phyloP scores from a whole-genome alignment of 1,284 basidiomycete genomes.

The Marasmius sp. region DNA sequence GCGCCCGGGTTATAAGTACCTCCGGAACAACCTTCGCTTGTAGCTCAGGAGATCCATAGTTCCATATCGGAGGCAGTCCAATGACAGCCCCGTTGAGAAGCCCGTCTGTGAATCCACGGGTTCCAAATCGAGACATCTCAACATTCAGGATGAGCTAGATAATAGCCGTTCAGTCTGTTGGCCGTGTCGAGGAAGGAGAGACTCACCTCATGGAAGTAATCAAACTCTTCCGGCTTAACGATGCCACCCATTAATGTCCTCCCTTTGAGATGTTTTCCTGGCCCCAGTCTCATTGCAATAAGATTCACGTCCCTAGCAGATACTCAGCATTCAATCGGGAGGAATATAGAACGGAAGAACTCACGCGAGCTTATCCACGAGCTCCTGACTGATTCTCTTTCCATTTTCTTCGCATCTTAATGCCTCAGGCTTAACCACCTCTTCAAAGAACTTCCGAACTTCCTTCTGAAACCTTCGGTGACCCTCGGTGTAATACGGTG shows the following conservation, averaged over 20 bases:
- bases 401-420: slow-evolving; percentile 76
- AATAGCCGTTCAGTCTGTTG: slow-evolving; percentile 19
- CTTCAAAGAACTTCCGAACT: slow-evolving; percentile 62
- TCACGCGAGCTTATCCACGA: slow-evolving; percentile 74
- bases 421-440: slow-evolving; percentile 66
- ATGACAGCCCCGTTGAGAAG: slow-evolving; percentile 71
- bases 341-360: slow-evolving; percentile 19
- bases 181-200: not conserved
- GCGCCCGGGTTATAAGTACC: slow-evolving; percentile 21
- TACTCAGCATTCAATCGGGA: not conserved
- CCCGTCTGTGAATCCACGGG: slow-evolving; percentile 86
- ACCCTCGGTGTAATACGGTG: slow-evolving; percentile 82
- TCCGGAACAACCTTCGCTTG: slow-evolving; percentile 72
- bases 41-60: slow-evolving; percentile 81
- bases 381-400: slow-evolving; percentile 70
- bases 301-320: slow-evolving; percentile 64
- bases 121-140: slow-evolving; percentile 82
- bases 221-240: slow-evolving; percentile 88
- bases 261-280: slow-evolving; percentile 87
- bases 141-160: slow-evolving; percentile 78
- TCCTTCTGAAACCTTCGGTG: slow-evolving; percentile 69
- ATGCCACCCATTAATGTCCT: slow-evolving; percentile 79
- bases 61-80: slow-evolving; percentile 82
- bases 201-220: slow-evolving; percentile 74
- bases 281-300: slow-evolving; percentile 92